Conservation (phyloP, 352 stramenopile species). For the Phytophthora sansomeana region DNA sequence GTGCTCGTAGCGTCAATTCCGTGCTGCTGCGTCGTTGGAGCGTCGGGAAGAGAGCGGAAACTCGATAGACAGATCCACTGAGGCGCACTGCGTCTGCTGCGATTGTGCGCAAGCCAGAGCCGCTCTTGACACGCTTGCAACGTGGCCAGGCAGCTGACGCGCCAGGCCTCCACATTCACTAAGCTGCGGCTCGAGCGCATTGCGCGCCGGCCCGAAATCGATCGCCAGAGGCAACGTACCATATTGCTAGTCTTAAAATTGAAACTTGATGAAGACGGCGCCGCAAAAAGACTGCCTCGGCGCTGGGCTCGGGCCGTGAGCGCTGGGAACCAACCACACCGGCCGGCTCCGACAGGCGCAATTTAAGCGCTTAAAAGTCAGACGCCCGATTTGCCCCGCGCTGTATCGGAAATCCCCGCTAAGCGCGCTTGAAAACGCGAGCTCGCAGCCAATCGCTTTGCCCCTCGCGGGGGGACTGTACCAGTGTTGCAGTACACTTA, state of each 20-base stretch:
- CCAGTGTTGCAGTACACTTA: conserved; percentile 6
- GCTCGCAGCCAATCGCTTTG: conserved; percentile 33
- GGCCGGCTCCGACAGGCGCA: not conserved
- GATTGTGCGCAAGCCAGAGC: conserved; percentile 9
- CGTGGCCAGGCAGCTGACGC: not conserved
- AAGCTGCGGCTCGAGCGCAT: not conserved
- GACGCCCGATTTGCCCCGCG: not conserved
- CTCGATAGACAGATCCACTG: conserved; percentile 14
- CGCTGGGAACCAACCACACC: conserved; percentile 46
- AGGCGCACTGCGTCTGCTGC: too few relatives aligned
- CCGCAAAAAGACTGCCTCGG: conserved; percentile 74
- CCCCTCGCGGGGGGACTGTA: not conserved
- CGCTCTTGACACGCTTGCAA: not conserved
- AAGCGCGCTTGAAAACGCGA: conserved; percentile 37
- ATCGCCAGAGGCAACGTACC: conserved; percentile 56
- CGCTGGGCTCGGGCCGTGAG: conserved; percentile 18
- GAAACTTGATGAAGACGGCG: conserved; percentile 85
- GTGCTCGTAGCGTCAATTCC: not conserved
- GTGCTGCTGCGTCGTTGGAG: not conserved
- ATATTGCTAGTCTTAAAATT: conserved; percentile 90
- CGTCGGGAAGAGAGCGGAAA: conserved; percentile 6
- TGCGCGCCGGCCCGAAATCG: conserved; percentile 10
- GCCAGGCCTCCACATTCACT: conserved; percentile 5
- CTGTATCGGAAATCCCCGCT: conserved; percentile 18
- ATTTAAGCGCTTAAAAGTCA: conserved; percentile 35